phyloP scores from a whole-genome alignment of 2,329 filamentous ascomycete species.

The Colletotrichum sp. region DNA sequence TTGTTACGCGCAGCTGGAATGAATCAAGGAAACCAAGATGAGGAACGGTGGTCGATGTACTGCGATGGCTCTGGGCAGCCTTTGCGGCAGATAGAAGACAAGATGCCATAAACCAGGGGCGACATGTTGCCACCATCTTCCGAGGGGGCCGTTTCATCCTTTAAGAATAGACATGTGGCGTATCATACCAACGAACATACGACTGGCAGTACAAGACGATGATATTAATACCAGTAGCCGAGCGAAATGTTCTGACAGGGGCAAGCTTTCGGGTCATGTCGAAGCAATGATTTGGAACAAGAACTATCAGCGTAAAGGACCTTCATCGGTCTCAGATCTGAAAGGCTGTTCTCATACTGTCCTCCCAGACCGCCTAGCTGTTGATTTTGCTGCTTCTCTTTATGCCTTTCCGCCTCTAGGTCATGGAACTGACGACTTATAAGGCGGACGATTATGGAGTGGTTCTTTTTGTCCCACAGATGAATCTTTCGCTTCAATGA shows the following conservation, averaged over 20 bases:
- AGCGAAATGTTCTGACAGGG: accelerated
- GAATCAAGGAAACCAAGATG: too few relatives aligned
- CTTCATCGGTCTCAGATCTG: too few relatives aligned
- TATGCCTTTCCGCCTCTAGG: neutral
- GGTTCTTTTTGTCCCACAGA: neutral
- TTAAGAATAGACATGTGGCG: too few relatives aligned
- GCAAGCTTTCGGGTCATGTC: neutral
- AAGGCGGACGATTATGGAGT: accelerated
- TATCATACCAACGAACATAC: neutral
- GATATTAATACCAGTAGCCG: neutral
- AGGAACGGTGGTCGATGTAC: too few relatives aligned
- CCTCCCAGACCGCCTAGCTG: neutral
- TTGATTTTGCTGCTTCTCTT: neutral
- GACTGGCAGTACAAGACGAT: neutral
- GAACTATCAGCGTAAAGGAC: too few relatives aligned
- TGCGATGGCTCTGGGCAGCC: too few relatives aligned
- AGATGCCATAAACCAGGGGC: too few relatives aligned
- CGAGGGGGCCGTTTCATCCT: too few relatives aligned
- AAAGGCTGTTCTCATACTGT: neutral
- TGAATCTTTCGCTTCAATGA: too few relatives aligned
- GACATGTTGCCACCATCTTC: neutral
- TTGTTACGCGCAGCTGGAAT: neutral
- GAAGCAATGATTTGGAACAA: neutral
- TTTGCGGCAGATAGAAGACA: too few relatives aligned
- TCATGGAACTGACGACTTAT: neutral